Base-by-base conservation (phyloP, 208 protist species). In the Leishmania amazonensis region DNA sequence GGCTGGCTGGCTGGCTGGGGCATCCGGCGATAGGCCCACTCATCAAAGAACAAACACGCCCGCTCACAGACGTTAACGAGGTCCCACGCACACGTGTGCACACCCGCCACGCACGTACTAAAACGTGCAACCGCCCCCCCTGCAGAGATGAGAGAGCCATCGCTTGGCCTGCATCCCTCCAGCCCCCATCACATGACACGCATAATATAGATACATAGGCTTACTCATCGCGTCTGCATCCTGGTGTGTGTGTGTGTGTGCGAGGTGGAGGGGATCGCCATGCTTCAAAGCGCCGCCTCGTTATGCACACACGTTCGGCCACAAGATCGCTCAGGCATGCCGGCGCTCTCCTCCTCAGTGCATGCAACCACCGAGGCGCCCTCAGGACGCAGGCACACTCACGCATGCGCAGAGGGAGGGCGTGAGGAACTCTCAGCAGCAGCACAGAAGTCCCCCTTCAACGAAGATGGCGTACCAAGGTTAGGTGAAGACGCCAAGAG, bases 1-100 rank as follows among this genome's bases (percentile, higher is more conserved):
- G 19, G 13, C 15, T 68, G 58, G 28, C 11, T 21, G n/a, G 6
- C 11, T 40, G 65, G 7, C 17, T 28, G 65, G 35, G 38, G 65
- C 35, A 9, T 28, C 28, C n/a, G 13, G 40, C 65, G 38, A 28
- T 35, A 64, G 49, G 51, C 53, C 53, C 62, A 80, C 15, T 3
- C 60, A 81, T 13, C 42, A 42, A 75, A n/a, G 40, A 78, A 71
- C 65, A 77, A 68, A 87, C 70, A 78, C 78, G 57, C 71, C 75
- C 72, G 54, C 42, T 24, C 75, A 65, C 67, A 70, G 31, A 76
- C 38, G 76, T 17, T 28, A 35, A 38, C 31, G n/a, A 67, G 7
- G 31, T 45, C 35, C 19, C 47, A 75, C 24, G 24, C 9, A 7
- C 4, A 54, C 24, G n/a, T 54, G 40, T 51, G 24, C 70, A 54